These are phyloP conservation scores for Saturnispora halmiae DNA, from an alignment of 805 yeast species.

Conservation along the genomic window DNA sequence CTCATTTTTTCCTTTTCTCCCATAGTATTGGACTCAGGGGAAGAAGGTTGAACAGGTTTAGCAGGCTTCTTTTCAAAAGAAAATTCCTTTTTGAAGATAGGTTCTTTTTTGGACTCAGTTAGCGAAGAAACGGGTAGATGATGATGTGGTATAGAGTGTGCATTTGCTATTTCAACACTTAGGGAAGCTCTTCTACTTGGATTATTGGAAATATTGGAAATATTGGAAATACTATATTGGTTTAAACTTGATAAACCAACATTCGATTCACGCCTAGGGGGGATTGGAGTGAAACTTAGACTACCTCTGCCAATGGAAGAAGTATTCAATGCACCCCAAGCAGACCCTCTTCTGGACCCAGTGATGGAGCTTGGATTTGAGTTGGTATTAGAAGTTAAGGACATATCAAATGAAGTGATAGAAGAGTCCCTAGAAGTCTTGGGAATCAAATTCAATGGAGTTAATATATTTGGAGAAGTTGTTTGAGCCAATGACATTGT, in stretches of 20 bases:
- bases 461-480: slow-evolving; percentile 4
- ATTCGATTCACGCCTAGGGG: slow-evolving; percentile 10
- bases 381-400: slow-evolving; percentile 1
- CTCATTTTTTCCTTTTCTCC: slow-evolving; percentile 11
- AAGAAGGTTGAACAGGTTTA: not conserved
- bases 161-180: not conserved
- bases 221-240: slow-evolving; percentile 12
- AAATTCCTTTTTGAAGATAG: slow-evolving; percentile 25
- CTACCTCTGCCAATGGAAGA: slow-evolving; percentile 8
- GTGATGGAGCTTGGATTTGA: slow-evolving; percentile 7
- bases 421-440: slow-evolving; percentile 14
- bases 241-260: slow-evolving; percentile 12
- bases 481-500: slow-evolving; percentile 18
- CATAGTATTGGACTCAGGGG: slow-evolving; percentile 4
- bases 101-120: slow-evolving; percentile 10
- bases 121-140: not conserved
- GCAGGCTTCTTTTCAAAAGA: slow-evolving; percentile 12
- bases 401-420: slow-evolving; percentile 10
- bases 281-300: slow-evolving; percentile 4
- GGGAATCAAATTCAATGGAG: slow-evolving; percentile 7
- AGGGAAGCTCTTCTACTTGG: not conserved
- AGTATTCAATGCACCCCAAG: slow-evolving; percentile 10
- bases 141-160: too few species aligned
- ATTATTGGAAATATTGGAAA: too few species aligned
- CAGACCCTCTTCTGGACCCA: slow-evolving; percentile 11